Evolutionary conservation across 306 rosid species (phyloP).

Genomic region (Astragalus membranaceus): DNA sequence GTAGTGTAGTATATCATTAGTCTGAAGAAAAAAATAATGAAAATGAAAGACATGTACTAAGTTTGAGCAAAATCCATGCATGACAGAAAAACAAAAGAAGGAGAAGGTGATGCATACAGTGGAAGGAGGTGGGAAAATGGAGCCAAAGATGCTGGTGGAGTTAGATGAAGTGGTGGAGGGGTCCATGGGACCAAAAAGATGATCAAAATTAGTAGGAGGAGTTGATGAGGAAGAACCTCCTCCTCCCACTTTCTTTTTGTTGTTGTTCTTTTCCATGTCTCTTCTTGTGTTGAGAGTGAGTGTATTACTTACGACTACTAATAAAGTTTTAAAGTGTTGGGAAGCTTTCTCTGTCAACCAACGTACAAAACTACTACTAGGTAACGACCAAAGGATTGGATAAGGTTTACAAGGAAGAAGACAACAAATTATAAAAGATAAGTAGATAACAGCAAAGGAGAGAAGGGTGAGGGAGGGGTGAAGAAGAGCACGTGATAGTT

Average conservation of each 20-base stretch:
- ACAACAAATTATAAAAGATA: no score
- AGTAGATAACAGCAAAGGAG: neutral
- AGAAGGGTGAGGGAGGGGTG: neutral
- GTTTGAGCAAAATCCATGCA: neutral
- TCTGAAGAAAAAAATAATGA: no score
- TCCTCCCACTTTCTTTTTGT: slow-evolving; percentile 44
- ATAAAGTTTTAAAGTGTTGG: neutral
- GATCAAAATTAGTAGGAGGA: slow-evolving; percentile 47
- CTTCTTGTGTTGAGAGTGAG: neutral
- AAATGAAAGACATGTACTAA: neutral
- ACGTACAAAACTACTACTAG: slow-evolving; percentile 44
- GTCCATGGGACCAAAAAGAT: slow-evolving; percentile 79
- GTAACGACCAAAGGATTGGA: slow-evolving; percentile 49
- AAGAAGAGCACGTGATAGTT: slow-evolving; percentile 34
- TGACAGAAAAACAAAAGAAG: neutral
- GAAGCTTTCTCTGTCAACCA: slow-evolving; percentile 35
- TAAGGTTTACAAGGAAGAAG: slow-evolving; percentile 44
- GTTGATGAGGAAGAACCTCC: slow-evolving; percentile 33
- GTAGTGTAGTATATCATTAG: no score
- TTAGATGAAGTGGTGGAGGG: slow-evolving; percentile 47
- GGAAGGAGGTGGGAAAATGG: slow-evolving; percentile 69
- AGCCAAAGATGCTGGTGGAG: slow-evolving; percentile 50
- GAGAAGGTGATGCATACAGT: slow-evolving; percentile 34
- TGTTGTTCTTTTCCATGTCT: slow-evolving; percentile 53
- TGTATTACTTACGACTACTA: neutral